Evolutionary conservation across 768 basidiomycete genomes (phyloP).

Genomic region (Lepiota brunneoincarnata): DNA sequence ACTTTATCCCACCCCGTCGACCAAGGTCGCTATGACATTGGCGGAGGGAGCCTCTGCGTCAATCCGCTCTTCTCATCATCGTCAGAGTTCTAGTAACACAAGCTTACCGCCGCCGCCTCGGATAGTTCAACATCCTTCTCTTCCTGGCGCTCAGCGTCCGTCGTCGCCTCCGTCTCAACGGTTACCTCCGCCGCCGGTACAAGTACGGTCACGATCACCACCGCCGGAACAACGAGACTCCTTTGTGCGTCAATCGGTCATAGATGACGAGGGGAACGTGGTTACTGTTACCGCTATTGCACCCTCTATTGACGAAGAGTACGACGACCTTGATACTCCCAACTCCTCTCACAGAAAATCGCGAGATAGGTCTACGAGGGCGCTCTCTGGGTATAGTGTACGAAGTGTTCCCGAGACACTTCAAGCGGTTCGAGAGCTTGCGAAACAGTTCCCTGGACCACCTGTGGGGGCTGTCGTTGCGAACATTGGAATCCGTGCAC

Average conservation of each 20-base stretch:
- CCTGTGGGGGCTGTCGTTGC: constrained; percentile 7
- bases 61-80: neutral
- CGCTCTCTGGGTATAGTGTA: constrained; percentile 24
- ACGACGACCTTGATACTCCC: neutral
- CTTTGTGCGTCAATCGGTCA: neutral
- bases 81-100: neutral
- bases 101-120: neutral
- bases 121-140: neutral
- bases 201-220: neutral
- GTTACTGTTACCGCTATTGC: constrained; percentile 5
- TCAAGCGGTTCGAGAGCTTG: constrained; percentile 47
- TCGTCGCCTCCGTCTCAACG: neutral
- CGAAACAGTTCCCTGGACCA: constrained; percentile 51
- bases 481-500: constrained; percentile 6
- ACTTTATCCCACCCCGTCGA: constrained; percentile 1
- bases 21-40: constrained; percentile 1
- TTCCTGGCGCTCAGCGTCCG: neutral
- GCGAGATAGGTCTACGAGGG: neutral
- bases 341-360: neutral
- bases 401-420: constrained; percentile 39
- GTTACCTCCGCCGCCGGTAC: neutral
- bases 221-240: neutral
- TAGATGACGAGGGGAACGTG: constrained; percentile 6
- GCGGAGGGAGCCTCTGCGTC: neutral
- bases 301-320: neutral